Evolutionary conservation across 805 yeast species (phyloP).

Genomic region (Priceomyces haplophilus): DNA sequence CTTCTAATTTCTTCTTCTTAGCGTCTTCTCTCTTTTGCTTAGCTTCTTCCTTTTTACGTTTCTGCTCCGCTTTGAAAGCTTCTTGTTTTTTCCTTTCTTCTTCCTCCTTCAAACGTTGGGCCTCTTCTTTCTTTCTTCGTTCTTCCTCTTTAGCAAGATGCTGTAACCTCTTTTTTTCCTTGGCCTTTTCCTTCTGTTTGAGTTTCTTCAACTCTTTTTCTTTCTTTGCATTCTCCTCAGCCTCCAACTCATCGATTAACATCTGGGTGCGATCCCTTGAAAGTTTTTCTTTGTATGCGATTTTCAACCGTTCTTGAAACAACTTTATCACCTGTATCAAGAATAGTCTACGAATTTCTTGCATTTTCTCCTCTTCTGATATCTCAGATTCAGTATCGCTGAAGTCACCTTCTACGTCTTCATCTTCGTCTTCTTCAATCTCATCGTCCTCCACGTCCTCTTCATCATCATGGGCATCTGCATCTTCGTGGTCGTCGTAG

Average conservation of each 20-base stretch:
- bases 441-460: constrained; percentile 24
- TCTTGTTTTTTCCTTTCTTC: constrained; percentile 31
- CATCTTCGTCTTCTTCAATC: constrained; percentile 35
- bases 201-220: constrained; percentile 65
- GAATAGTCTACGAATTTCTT: constrained; percentile 76
- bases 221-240: constrained; percentile 61
- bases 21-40: constrained; percentile 46
- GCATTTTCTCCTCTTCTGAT: constrained; percentile 59
- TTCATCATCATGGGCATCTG: constrained; percentile 26
- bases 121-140: constrained; percentile 51
- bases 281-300: constrained; percentile 73
- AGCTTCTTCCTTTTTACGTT: constrained; percentile 36
- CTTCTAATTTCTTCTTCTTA: constrained; percentile 42
- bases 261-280: constrained; percentile 70
- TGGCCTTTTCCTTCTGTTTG: constrained; percentile 64
- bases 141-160: constrained; percentile 66
- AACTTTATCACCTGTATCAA: constrained; percentile 77
- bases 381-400: constrained; percentile 36
- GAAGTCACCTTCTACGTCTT: constrained; percentile 40
- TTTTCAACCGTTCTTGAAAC: constrained; percentile 68
- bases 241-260: constrained; percentile 65
- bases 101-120: constrained; percentile 39
- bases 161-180: constrained; percentile 62
- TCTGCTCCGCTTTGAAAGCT: constrained; percentile 35
- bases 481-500: constrained; percentile 16